Conservation (phyloP, 106 monocot genomes). For the Allium cepa region DNA sequence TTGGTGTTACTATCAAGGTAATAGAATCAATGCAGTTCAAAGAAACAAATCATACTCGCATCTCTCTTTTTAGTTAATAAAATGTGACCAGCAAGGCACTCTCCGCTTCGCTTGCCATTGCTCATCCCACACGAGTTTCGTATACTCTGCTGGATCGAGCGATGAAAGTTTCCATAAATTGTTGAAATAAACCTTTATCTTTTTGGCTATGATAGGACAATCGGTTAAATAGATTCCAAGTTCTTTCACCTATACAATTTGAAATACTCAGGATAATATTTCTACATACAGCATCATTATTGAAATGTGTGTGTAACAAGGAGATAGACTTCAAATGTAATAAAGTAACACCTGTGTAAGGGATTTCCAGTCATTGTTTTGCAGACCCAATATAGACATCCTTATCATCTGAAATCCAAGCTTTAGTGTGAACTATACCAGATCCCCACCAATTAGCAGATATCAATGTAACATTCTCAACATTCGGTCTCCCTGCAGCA, state of each 20-base stretch:
- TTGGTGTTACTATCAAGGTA: too few species aligned
- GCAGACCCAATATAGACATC: constrained; percentile 91
- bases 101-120: constrained; percentile 68
- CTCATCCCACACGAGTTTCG: constrained; percentile 61
- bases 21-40: too few species aligned
- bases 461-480: constrained; percentile 77
- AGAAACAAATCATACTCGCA: constrained; percentile 50
- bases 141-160: constrained; percentile 56
- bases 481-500: constrained; percentile 78
- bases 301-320: too few species aligned
- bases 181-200: constrained; percentile 57
- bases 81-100: constrained; percentile 98
- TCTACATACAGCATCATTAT: too few species aligned
- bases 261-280: neutral
- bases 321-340: too few species aligned
- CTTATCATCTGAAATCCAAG: constrained; percentile 84
- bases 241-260: constrained; percentile 76
- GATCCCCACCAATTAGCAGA: constrained; percentile 84
- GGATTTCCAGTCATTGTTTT: constrained; percentile 99
- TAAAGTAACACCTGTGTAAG: constrained; percentile 70
- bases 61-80: constrained; percentile 49
- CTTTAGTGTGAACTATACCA: constrained; percentile 92
- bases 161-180: constrained; percentile 74
- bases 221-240: constrained; percentile 73
- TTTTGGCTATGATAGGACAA: constrained; percentile 60